Evolutionary conservation across 306 rosid genomes (phyloP), one percentile per base, ranked within the genome.

Genomic region (Sindora glabra): DNA sequence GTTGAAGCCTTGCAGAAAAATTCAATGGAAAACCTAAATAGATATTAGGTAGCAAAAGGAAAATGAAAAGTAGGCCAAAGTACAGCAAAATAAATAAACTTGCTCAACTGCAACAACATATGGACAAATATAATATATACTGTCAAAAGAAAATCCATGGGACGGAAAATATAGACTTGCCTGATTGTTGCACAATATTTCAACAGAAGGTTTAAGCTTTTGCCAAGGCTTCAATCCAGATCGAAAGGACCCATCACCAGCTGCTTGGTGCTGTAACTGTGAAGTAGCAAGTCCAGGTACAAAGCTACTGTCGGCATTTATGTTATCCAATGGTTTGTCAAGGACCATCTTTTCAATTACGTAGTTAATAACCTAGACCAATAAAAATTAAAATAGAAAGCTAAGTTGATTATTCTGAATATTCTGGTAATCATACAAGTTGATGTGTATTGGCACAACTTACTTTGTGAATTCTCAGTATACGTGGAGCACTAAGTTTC

Each of bases 401-500:
- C 52, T 54, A 45, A 59, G 46, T 54, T 38, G 22, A 47, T 15
- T 62, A 51, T 44, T 65, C 49, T 36, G 42, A 56, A 29, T 9
- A 29, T 29, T 29, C 34, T 29, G 8, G 34, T 1, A 29, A 29
- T 2, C 34, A 29, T 29, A 9, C 1, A 29, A 29, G n/a, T n/a
- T n/a, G n/a, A n/a, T n/a, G n/a, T n/a, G n/a, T 9, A 29, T 29
- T 29, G 8, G 34, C 34, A 26, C n/a, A n/a, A n/a, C 82, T 70
- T 74, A 89, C 99, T 77, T 92, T 92, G 62, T 89, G 95, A 64
- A 89, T 79, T 81, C 99, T 83, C 79, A 92, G 77, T 62, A 92
- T 92, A 46, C 99, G 95, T 44, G 99, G 99, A 53, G 96, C 99
- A 62, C 99, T 92, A 45, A 92, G 74, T 74, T 92, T 92, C 65